A percentile compares a stretch with the other conserved stretches of the same genome.
These are phyloP conservation scores for Cutaneotrichosporon sp. DNA, from an alignment of 1,284 basidiomycete species.

Conservation along the genomic window DNA sequence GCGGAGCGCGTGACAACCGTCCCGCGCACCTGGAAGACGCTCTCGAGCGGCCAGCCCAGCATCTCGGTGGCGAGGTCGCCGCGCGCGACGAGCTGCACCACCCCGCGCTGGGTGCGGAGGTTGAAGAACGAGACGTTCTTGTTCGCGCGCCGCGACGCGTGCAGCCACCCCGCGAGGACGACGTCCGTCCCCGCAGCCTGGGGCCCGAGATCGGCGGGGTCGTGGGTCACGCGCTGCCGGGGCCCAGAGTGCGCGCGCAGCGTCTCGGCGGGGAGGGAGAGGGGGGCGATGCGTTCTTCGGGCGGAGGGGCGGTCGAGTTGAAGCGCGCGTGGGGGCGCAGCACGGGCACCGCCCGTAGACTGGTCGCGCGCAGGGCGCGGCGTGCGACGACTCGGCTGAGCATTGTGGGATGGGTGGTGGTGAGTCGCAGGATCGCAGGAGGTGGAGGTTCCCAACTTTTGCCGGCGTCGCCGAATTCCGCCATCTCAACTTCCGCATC, in stretches of 20 bases:
- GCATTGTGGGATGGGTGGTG: conserved; percentile 6
- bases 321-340: background rate
- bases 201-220: conserved; percentile 63
- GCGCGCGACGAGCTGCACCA: conserved; percentile 67
- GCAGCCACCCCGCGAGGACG: conserved; percentile 73
- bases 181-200: conserved; percentile 62
- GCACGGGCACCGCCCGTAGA: background rate
- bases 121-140: conserved; percentile 56
- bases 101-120: conserved; percentile 73
- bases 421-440: background rate
- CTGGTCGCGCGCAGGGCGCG: background rate
- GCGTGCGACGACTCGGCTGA: background rate
- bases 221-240: conserved; percentile 58
- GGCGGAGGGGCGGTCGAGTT: background rate
- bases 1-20: conserved; percentile 65
- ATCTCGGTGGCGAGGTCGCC: conserved; percentile 57
- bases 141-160: conserved; percentile 61
- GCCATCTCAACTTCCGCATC: background rate
- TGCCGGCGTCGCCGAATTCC: conserved; percentile 6
- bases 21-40: conserved; percentile 72
- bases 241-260: conserved; percentile 24
- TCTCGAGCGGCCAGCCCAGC: conserved; percentile 69
- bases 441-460: background rate
- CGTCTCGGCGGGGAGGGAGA: conserved; percentile 1
- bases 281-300: conserved; percentile 13